These are phyloP conservation scores for Leishmania lainsoni DNA, from an alignment of 208 protist species.

Conservation along the genomic window DNA sequence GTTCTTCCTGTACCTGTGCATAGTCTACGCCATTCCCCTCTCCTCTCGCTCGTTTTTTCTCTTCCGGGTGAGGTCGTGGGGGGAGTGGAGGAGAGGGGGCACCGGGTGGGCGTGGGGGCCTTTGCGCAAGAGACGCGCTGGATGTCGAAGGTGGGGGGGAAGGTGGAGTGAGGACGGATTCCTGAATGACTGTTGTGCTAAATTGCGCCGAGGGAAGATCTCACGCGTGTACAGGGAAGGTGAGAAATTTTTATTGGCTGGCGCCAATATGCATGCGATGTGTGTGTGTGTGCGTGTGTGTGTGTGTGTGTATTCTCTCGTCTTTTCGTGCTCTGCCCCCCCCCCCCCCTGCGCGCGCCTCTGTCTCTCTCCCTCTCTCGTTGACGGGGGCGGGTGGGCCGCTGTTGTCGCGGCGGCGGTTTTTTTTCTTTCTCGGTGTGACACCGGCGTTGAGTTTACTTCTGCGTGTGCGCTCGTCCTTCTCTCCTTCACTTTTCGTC, in stretches of 20 bases:
- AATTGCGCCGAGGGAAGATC: not conserved
- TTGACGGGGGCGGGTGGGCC: not conserved
- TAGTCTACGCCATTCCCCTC: not conserved
- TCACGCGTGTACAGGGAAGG: not conserved
- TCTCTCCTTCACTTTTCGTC: conserved; percentile 11
- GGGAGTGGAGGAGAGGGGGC: not conserved
- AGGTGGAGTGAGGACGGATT: not conserved
- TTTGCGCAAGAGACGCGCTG: not conserved
- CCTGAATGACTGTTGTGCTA: not conserved
- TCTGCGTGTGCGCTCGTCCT: not conserved
- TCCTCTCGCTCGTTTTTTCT: not conserved
- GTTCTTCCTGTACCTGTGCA: not conserved
- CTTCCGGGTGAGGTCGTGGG: not conserved
- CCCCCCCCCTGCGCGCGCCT: not conserved
- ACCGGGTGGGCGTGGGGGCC: not conserved
- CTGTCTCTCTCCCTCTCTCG: not conserved
- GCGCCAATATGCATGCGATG: not conserved
- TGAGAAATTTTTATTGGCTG: no score
- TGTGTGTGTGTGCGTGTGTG: not conserved
- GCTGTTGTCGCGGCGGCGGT: not conserved
- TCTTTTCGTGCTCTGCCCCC: not conserved
- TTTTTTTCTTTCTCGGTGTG: not conserved
- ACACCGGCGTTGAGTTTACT: not conserved
- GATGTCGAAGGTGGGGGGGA: not conserved
- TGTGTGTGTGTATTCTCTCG: not conserved